Evolutionary conservation across 441 rosid species (phyloP), one percentile per base, ranked within the genome.

Genomic region (Gossypium gossypioides): DNA sequence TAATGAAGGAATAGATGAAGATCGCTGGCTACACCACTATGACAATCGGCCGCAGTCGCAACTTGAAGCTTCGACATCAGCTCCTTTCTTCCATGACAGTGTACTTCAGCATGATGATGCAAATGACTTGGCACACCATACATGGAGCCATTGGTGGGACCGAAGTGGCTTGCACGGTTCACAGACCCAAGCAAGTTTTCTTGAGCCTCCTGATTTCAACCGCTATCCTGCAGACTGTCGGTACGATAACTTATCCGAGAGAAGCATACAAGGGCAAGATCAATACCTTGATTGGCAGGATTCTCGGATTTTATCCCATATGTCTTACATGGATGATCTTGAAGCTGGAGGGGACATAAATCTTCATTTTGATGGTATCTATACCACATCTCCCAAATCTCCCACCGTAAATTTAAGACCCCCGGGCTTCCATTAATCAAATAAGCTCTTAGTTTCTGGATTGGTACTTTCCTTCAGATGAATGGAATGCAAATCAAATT

Each of bases 181-280:
- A 57, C 89, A 85, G 66, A 84, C 86, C 0, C 83, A 88, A 56
- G 37, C 91, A 19, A 95, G 99, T 77, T 95, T 95, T 76, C 83
- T 91, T 0, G 98, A 95, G 74, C 99, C 99, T 61, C 97, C 98
- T 1, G 92, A 85, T 73, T 92, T 89, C 55, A 82, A 83, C 82
- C 83, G 2, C 15, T 77, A 75, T 71, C 32, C 71, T 3, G n/a
- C 81, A 1, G 52, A 80, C 61, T 81, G 81, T 69, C 61, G 62
- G 52, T 58, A 62, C 7, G 96, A 89, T 44, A 79, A 76, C 71
- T 40, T 77, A 13, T 91, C 94, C 0, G 90, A 84, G 61, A 75
- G 80, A 79, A 86, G 95, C 85, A 52, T 73, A 29, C 89, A 87
- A 68, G 92, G 83, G 54, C 79, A 84, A 73, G 86, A 85, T 72